A percentile compares a stretch with the other conserved stretches of the same genome.
Conservation (phyloP, 2,329 filamentous ascomycete genomes). For the Cercospora nicotianae region DNA sequence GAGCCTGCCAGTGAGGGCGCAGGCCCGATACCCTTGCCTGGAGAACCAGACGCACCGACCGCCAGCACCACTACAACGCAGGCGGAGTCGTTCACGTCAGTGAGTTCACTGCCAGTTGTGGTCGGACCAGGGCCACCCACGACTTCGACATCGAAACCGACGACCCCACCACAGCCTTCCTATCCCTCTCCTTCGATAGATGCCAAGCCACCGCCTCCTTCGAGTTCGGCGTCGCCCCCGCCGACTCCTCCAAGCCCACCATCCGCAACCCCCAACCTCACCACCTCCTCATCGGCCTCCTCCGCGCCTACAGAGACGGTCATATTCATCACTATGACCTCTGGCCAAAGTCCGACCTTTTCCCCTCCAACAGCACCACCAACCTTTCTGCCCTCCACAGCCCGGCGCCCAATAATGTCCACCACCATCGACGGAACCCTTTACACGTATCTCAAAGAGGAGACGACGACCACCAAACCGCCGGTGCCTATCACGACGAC, state of each 20-base stretch:
- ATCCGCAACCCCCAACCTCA: not conserved
- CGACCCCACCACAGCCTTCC: not conserved
- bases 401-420: not conserved
- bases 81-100: not conserved
- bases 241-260: not conserved
- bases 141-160: not conserved
- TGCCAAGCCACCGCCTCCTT: not conserved
- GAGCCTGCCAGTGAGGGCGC: too few relatives aligned
- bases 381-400: not conserved
- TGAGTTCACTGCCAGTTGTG: not conserved
- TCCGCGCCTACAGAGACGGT: not conserved
- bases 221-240: not conserved
- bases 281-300: not conserved
- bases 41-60: not conserved
- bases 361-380: not conserved
- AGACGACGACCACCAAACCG: not conserved
- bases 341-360: not conserved
- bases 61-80: not conserved
- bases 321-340: constrained; percentile 10
- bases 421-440: constrained; percentile 1
- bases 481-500: not conserved
- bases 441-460: constrained; percentile 2
- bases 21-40: not conserved
- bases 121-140: not conserved
- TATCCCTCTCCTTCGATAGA: not conserved